Percentiles rank a stretch among this genome's conserved stretches.
Conservation (phyloP, 768 basidiomycete genomes). For the Lactarius pseudohatsudake region DNA sequence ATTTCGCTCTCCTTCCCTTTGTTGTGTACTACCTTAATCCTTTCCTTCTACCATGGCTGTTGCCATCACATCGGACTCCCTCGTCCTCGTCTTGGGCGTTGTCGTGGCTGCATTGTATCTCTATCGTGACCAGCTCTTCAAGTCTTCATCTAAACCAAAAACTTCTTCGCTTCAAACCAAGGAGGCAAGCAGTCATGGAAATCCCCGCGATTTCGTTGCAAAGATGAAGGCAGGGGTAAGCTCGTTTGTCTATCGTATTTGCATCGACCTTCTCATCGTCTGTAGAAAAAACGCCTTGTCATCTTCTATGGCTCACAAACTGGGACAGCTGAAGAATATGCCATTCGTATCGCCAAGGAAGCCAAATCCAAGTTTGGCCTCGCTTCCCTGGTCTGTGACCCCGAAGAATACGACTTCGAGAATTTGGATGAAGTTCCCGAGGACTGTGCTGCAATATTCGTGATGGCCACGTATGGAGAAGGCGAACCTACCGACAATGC, state of each 20-base stretch:
- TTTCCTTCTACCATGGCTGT: constrained; percentile 47
- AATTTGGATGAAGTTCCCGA: constrained; percentile 90
- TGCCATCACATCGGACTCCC: constrained; percentile 66
- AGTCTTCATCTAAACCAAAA: constrained; percentile 60
- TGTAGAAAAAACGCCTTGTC: constrained; percentile 91
- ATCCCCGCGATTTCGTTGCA: constrained; percentile 91
- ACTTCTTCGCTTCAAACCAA: constrained; percentile 42
- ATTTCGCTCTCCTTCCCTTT: constrained; percentile 17
- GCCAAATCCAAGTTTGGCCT: constrained; percentile 95
- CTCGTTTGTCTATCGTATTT: constrained; percentile 28
- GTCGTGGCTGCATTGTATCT: constrained; percentile 76
- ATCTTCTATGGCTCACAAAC: constrained; percentile 99
- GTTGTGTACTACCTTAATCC: constrained; percentile 10
- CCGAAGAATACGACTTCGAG: constrained; percentile 98
- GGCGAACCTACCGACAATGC: constrained; percentile 99
- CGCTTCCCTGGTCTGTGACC: constrained; percentile 94
- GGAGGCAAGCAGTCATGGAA: constrained; percentile 61
- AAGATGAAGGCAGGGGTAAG: constrained; percentile 94
- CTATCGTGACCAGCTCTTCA: constrained; percentile 79
- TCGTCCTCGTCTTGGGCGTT: constrained; percentile 72
- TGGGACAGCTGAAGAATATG: constrained; percentile 97
- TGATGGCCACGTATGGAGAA: constrained; percentile 98
- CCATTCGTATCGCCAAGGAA: constrained; percentile 96
- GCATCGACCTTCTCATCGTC: constrained; percentile 11
- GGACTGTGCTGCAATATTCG: constrained; percentile 87